Evolutionary conservation across 2,329 filamentous ascomycete species (phyloP).

Genomic region (Penicillium paneum): DNA sequence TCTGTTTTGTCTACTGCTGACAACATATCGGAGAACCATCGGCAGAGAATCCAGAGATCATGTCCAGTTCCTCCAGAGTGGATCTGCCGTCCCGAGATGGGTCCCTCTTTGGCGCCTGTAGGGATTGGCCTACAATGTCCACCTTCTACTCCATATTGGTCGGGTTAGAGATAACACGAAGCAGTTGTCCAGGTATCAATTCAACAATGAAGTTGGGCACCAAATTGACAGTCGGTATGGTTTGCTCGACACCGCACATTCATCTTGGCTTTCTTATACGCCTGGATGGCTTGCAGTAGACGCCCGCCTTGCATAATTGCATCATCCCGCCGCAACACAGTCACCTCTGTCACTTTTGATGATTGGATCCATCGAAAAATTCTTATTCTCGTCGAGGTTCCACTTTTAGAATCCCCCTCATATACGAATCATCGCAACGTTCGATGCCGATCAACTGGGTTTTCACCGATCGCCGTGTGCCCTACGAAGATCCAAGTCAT

Average conservation of each 20-base stretch:
- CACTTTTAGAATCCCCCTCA: not conserved
- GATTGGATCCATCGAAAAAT: slow-evolving; percentile 9
- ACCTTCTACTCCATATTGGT: not conserved
- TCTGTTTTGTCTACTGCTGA: not conserved
- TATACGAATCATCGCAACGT: not conserved
- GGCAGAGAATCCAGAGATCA: not conserved
- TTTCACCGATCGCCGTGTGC: not conserved
- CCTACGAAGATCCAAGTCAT: not conserved
- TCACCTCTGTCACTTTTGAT: slow-evolving; percentile 4
- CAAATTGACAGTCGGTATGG: slow-evolving; percentile 3
- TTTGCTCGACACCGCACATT: slow-evolving; percentile 3
- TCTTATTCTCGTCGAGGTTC: not conserved
- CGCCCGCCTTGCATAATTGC: slow-evolving; percentile 20
- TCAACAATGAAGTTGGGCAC: slow-evolving; percentile 6
- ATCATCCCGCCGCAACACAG: slow-evolving; percentile 16
- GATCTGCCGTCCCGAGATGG: slow-evolving; percentile 12
- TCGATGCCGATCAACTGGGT: not conserved
- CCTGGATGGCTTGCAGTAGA: slow-evolving; percentile 19
- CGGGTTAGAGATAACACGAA: not conserved
- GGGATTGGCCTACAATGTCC: slow-evolving; percentile 11
- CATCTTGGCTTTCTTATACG: slow-evolving; percentile 8
- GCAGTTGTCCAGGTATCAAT: not conserved
- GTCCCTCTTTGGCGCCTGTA: slow-evolving; percentile 8
- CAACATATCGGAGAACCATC: not conserved
- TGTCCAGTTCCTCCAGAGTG: slow-evolving; percentile 14